phyloP scores from a whole-genome alignment of 2,329 filamentous ascomycete genomes.

The Beauveria sp. region DNA sequence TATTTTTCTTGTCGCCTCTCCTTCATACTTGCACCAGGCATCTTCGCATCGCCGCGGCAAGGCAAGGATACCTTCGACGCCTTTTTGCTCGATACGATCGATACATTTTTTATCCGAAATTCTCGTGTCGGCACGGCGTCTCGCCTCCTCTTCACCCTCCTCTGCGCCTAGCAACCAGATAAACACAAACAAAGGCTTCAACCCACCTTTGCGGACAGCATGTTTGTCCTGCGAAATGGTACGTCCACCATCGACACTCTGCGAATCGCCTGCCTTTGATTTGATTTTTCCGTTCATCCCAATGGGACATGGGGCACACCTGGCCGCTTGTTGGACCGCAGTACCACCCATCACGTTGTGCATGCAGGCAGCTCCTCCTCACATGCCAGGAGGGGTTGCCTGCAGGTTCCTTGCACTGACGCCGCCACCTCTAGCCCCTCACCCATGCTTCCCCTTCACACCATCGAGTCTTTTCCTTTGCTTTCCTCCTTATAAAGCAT shows the following conservation, averaged over 20 bases:
- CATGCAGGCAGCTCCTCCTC: not conserved
- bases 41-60: not conserved
- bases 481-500: not conserved
- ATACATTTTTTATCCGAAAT: not conserved
- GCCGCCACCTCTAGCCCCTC: slow-evolving; percentile 24
- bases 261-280: not conserved
- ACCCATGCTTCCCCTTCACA: not conserved
- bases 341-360: not conserved
- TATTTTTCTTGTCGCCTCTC: not conserved
- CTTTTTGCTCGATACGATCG: not conserved
- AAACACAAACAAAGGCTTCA: slow-evolving; percentile 7
- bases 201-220: slow-evolving; percentile 19
- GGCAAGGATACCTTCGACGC: not conserved
- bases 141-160: not conserved
- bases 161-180: not conserved
- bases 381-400: slow-evolving; percentile 29
- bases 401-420: not conserved
- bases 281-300: not conserved
- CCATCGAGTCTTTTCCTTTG: not conserved
- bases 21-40: not conserved
- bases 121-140: not conserved
- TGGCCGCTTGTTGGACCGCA: not conserved
- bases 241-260: slow-evolving; percentile 15
- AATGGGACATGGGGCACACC: not conserved
- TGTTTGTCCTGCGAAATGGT: slow-evolving; percentile 34